Conservation (phyloP, 352 stramenopile genomes). For the Phytophthora foliorum region DNA sequence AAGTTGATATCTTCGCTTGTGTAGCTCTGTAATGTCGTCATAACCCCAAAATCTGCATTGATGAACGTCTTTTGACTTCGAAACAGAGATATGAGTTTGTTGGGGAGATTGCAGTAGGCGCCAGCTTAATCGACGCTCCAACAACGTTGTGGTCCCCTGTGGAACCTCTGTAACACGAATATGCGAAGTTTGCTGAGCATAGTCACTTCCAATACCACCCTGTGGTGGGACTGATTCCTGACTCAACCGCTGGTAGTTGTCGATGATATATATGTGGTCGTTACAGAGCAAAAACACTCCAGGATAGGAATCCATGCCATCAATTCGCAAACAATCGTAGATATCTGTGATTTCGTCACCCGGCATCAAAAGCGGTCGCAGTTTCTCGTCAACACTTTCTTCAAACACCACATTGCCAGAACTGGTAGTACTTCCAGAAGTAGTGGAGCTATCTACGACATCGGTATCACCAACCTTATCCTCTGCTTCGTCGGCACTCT, state of each 20-base stretch:
- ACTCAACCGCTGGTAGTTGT: constrained; percentile 70
- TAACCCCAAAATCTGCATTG: constrained; percentile 83
- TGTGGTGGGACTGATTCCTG: constrained; percentile 20
- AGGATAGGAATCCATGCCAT: constrained; percentile 83
- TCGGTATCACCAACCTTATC: constrained; percentile 20
- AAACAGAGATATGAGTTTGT: constrained; percentile 15
- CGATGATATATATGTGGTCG: constrained; percentile 76
- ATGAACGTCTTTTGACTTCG: constrained; percentile 54
- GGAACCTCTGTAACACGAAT: constrained; percentile 66
- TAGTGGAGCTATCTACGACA: constrained; percentile 13
- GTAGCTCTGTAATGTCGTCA: constrained; percentile 77
- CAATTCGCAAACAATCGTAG: constrained; percentile 75
- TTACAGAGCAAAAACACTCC: constrained; percentile 77
- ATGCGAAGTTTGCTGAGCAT: constrained; percentile 21
- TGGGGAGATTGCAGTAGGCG: constrained; percentile 31
- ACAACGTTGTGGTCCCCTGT: constrained; percentile 50
- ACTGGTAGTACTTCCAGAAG: constrained; percentile 17
- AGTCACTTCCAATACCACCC: constrained; percentile 16
- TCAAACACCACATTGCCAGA: constrained; percentile 19
- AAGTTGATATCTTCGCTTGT: constrained; percentile 82
- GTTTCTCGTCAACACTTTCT: constrained; percentile 69
- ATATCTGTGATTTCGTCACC: constrained; percentile 76
- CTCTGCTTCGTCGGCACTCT: constrained; percentile 17
- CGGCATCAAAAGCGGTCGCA: constrained; percentile 70
- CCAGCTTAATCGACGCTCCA: constrained; percentile 65